Base-by-base conservation (phyloP, 1,139 yeast genomes). In the Yamadazyma triangularis region DNA sequence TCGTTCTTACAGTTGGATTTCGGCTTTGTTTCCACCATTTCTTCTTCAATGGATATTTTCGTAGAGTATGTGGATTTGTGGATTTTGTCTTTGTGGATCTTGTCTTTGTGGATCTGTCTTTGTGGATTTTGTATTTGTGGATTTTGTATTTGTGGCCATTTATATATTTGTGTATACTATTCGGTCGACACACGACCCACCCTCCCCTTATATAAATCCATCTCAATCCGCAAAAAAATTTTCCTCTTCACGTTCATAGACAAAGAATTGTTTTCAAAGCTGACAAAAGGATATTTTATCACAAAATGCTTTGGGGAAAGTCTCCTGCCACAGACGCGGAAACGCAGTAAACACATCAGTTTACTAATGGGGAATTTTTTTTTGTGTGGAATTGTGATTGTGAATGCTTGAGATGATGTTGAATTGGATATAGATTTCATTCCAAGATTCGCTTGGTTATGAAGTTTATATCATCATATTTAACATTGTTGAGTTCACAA, bases 181-280 rank as follows among this genome's bases (percentile, higher is more conserved):
- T 12, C 23, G 23, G 14, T 10, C 7, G 9, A 7, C 26, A 18
- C 35, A 29, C 35, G 35, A 22, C 35, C 32, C 13, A n/a, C 13
- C 14, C 3, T 8, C 21, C 10, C 10, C n/a, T 23, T 22, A 22
- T 26, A 30, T 25, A 36, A 35, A 26, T 29, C 29, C 34, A 16
- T 18, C 18, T n/a, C n/a, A 25, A 19, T 10, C 24, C 19, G 14
- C 19, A 15, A 15, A 34, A 36, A 33, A 35, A 24, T 12, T 37
- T 43, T 47, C 42, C 54, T 56, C 65, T 48, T 53, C 49, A 67
- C 75, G 70, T 68, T 60, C 78, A 70, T 73, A 77, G 70, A 56
- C 76, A 63, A 81, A 81, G 86, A 82, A 78, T 81, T 82, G 88
- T 79, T 78, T 54, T 77, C 91, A 80, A 83, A 81, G 89, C 84